Conservation (phyloP, 176 grass and related monocot species). For the Puccinellia tenuiflora region DNA sequence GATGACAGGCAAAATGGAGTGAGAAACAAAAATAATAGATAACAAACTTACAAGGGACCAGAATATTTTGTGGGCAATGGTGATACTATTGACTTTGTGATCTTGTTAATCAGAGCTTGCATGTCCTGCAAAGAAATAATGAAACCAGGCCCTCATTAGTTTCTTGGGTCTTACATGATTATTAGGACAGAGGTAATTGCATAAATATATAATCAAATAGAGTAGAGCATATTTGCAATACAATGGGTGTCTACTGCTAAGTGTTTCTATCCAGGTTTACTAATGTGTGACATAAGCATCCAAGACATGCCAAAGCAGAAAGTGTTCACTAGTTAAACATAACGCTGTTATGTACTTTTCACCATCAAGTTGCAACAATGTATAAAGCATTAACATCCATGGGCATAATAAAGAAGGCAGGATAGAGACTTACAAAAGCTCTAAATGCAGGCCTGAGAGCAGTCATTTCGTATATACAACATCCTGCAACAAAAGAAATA, state of each 20-base stretch:
- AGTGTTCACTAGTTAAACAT: neutral
- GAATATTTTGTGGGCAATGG: slow-evolving; percentile 84
- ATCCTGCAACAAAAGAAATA: slow-evolving; percentile 48
- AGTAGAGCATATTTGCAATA: neutral
- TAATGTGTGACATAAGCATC: slow-evolving; percentile 1
- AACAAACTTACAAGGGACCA: slow-evolving; percentile 83
- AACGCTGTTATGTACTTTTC: neutral
- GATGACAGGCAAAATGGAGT: slow-evolving; percentile 13
- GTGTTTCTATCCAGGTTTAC: slow-evolving; percentile 13
- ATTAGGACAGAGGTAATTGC: neutral
- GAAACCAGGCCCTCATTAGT: neutral
- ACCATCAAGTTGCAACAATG: slow-evolving; percentile 1
- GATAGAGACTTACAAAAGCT: slow-evolving; percentile 72
- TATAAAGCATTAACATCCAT: slow-evolving; percentile 1
- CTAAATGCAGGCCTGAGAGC: slow-evolving; percentile 84
- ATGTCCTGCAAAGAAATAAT: slow-evolving; percentile 63
- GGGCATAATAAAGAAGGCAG: neutral
- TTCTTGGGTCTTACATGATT: neutral
- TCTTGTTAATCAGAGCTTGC: slow-evolving; percentile 97
- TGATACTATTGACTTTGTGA: slow-evolving; percentile 94
- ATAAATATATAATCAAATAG: slow-evolving; percentile 1
- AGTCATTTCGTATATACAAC: slow-evolving; percentile 97
- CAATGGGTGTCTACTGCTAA: neutral
- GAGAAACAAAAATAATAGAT: neutral
- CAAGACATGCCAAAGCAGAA: neutral